Conservation (phyloP, 805 yeast species). For the Candida morakotiae region DNA sequence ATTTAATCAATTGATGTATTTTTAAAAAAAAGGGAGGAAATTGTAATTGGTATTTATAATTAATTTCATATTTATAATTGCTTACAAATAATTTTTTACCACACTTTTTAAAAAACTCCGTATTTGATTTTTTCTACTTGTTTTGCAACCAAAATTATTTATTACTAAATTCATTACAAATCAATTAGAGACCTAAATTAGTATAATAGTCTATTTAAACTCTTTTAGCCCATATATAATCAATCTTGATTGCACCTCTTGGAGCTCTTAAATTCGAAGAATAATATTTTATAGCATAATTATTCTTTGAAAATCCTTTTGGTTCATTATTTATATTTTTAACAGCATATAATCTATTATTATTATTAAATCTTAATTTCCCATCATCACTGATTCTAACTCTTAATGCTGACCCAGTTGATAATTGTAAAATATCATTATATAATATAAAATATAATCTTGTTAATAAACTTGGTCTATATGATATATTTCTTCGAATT, state of each 20-base stretch:
- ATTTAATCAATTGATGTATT: too few species aligned
- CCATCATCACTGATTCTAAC: neutral
- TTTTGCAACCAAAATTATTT: too few species aligned
- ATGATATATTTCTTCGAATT: neutral
- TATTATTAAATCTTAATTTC: neutral
- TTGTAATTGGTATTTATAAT: too few species aligned
- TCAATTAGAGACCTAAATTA: too few species aligned
- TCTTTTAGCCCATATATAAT: slow-evolving; percentile 1
- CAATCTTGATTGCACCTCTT: slow-evolving; percentile 2
- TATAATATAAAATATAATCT: neutral
- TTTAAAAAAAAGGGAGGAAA: too few species aligned
- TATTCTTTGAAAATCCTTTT: neutral
- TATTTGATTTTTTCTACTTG: too few species aligned
- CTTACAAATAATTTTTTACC: too few species aligned
- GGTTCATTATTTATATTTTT: slow-evolving; percentile 5
- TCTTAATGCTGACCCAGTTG: neutral
- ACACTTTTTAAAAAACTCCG: too few species aligned
- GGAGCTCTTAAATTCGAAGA: neutral
- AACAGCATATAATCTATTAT: slow-evolving; percentile 4
- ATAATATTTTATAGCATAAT: slow-evolving; percentile 4
- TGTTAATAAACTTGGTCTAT: neutral
- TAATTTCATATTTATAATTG: too few species aligned
- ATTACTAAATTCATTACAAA: too few species aligned
- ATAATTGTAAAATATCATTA: slow-evolving; percentile 1
- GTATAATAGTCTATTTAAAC: too few species aligned